Base-by-base conservation (phyloP, 768 basidiomycete species). In the Kwoniella pini region DNA sequence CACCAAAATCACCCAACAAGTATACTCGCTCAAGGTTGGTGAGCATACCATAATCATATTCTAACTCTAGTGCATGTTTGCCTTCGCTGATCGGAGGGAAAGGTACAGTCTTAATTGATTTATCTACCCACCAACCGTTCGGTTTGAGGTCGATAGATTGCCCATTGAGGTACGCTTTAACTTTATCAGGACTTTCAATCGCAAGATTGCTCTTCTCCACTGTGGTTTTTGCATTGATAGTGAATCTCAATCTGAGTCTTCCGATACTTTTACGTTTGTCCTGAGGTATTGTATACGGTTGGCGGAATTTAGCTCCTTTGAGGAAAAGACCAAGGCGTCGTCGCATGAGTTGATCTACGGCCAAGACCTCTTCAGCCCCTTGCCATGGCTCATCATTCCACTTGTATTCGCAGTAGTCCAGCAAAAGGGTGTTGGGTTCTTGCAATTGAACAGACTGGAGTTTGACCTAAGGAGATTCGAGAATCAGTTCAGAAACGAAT, bases 121-220 rank as follows among this genome's bases (percentile, higher is more conserved):
- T 57, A 52, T 72, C 70, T 3, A 67, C 66, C 65, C 68, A 72
- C 70, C 70, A 72, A 17, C 65, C 68, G 3, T 17, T 44, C 4
- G 58, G 19, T 5, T 30, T 45, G 7, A 63, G 33, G 5, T 52
- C 28, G 17, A 69, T 54, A 17, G 26, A 21, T 24, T 56, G 26
- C 4, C 57, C 68, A 45, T 72, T 63, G 12, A 72, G 38, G 11
- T 6, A 24, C 5, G 65, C 57, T 22, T 65, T 55, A 0, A 64
- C 58, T 17, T 43, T 48, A 12, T 65, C 57, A 2, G 62, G 50
- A 28, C 36, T 46, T 44, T 71, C 70, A 19, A 71, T 55, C 2
- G 70, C 70, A 15, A 71, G 44, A 22, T 40, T 10, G 13, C 43
- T 57, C 22, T 21, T 19, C n/a, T 50, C 24, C 5, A 63, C 54